Evolutionary conservation across 2,329 filamentous ascomycete genomes (phyloP).

Genomic region (Onygena corvina): DNA sequence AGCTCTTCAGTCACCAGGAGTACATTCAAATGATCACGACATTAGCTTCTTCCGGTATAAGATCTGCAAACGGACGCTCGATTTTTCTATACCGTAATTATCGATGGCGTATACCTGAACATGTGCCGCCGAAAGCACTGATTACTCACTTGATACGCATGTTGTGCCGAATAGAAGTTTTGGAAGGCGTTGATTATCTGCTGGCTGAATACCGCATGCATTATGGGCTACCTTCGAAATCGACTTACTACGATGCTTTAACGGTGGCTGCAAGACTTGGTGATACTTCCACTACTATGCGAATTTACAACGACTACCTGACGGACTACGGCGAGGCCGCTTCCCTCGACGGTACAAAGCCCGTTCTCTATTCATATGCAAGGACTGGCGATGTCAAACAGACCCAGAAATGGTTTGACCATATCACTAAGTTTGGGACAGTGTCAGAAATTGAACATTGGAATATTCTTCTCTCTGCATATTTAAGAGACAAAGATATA

Average conservation of each 20-base stretch:
- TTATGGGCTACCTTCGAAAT: conserved; percentile 22
- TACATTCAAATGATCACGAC: conserved; percentile 24
- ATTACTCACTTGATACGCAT: conserved; percentile 20
- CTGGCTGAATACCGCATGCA: conserved; percentile 31
- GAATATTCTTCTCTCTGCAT: conserved; percentile 65
- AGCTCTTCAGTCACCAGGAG: conserved; percentile 12
- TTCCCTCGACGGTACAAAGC: conserved; percentile 30
- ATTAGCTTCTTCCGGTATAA: conserved; percentile 21
- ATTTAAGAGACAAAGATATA: conserved; percentile 54
- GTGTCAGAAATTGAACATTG: conserved; percentile 51
- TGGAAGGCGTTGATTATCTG: conserved; percentile 29
- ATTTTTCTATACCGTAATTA: conserved; percentile 33
- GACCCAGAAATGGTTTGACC: conserved; percentile 49
- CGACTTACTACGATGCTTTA: conserved; percentile 29
- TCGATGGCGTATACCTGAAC: conserved; percentile 24
- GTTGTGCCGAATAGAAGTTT: conserved; percentile 24
- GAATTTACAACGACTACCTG: conserved; percentile 35
- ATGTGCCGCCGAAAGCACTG: conserved; percentile 17
- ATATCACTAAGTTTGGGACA: conserved; percentile 48
- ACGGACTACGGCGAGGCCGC: conserved; percentile 27
- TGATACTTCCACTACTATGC: conserved; percentile 34
- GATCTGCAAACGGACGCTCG: conserved; percentile 22
- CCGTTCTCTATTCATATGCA: conserved; percentile 60
- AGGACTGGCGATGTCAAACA: conserved; percentile 51
- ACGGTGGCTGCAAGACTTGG: conserved; percentile 36